These are phyloP conservation scores for Saccharum officinarum DNA, from an alignment of 176 grass and related monocot genomes.

Conservation along the genomic window DNA sequence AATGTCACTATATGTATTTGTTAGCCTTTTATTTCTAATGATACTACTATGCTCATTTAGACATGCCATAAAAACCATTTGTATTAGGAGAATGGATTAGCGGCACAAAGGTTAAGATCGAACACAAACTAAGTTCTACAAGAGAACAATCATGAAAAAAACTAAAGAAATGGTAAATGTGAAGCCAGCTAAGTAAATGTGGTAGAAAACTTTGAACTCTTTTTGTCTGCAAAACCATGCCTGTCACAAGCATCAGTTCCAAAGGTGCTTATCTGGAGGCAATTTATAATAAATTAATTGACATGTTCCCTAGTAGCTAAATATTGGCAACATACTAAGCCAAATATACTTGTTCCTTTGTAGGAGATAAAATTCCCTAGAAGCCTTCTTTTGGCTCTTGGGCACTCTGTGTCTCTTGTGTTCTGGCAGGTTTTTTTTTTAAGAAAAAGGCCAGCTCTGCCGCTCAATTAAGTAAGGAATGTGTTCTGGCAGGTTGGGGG, in stretches of 20 bases:
- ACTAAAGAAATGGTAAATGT: neutral
- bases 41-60: neutral
- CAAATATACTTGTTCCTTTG: neutral
- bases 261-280: neutral
- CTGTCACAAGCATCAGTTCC: neutral
- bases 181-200: neutral
- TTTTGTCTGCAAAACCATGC: neutral
- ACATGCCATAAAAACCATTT: neutral
- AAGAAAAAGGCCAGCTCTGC: no score
- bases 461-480: no score
- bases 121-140: neutral
- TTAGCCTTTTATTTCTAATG: slow-evolving; percentile 12
- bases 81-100: neutral
- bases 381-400: neutral
- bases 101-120: neutral
- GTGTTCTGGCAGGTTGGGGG: no score
- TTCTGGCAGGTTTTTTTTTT: no score
- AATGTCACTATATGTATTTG: neutral
- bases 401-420: no score
- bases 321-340: neutral
- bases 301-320: neutral
- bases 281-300: neutral
- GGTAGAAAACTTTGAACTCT: neutral
- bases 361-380: neutral
- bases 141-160: neutral